Evolutionary conservation across 257 asterid species (phyloP), one percentile per base, ranked within the genome.

Genomic region (Primulina eburnea): DNA sequence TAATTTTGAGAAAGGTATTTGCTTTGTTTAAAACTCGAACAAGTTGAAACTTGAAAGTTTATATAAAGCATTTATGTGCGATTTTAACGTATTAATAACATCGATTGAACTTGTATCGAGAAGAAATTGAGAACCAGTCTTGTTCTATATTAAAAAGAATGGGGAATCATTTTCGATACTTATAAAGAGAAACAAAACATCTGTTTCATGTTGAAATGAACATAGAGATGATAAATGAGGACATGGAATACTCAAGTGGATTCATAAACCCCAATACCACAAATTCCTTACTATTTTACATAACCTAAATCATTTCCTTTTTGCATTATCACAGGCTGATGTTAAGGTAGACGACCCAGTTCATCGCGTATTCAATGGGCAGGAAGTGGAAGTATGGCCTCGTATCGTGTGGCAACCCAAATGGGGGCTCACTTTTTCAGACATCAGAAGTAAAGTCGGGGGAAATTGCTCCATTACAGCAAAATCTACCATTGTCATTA

Each of bases 361-460:
- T 71, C 79, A 76, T 55, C 79, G 74, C 24, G 82, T 79, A 70
- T 91, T 85, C 79, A 94, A 94, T 21, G 95, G 88, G 53, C 99
- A 94, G 68, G 93, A 89, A 77, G 97, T 94, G 69, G 97, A 94
- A 68, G 97, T 90, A 61, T 94, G 97, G 97, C 94, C 99, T 61
- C 91, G 92, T 53, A 82, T 94, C 60, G 88, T 75, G 69, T 94
- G 97, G 97, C 88, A 86, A 79, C 97, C 99, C 20, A 88, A 88
- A 65, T 94, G 97, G 99, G 99, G 95, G 50, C 85, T 94, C 67
- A 89, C 97, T 11, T 94, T 78, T 83, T 73, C 97, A 6, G 93
- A 92, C 18, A 73, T 94, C 37, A 91, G 69, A 77, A 80, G 77
- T 61, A 94, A 94, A 83, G 84, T 91, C 33, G 63, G 68, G 2